Conservation (phyloP, 345 rosid species). For the Chamaenerion angustifolium region DNA sequence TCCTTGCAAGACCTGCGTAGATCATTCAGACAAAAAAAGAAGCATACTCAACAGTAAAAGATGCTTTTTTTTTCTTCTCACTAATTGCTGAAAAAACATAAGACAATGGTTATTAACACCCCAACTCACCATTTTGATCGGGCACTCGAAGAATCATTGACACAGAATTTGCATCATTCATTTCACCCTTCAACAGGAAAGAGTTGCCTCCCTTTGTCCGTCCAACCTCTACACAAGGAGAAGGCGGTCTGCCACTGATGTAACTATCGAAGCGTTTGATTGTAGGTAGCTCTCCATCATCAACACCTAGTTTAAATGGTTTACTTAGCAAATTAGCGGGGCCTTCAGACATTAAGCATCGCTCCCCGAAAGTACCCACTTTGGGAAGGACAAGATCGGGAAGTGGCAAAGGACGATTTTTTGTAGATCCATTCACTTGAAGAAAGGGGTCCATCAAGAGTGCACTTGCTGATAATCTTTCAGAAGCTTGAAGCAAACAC, state of each 20-base stretch:
- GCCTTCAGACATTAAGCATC: constrained; percentile 73
- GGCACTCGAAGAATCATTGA: constrained; percentile 66
- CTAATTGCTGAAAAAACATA: no score
- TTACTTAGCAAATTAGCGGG: constrained; percentile 29
- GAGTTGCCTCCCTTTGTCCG: constrained; percentile 47
- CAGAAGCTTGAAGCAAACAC: constrained; percentile 66
- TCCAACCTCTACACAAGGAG: constrained; percentile 41
- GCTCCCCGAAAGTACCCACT: constrained; percentile 49
- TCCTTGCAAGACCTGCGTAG: constrained; percentile 76
- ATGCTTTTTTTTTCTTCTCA: no score
- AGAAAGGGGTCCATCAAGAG: constrained; percentile 69
- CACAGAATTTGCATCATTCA: constrained; percentile 53
- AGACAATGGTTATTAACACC: no score
- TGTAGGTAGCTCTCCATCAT: constrained; percentile 41
- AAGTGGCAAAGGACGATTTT: constrained; percentile 36
- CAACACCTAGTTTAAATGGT: constrained; percentile 46
- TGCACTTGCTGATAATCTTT: constrained; percentile 67
- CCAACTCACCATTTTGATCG: constrained; percentile 44
- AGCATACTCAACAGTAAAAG: no score
- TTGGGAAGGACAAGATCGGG: constrained; percentile 58
- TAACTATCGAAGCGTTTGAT: constrained; percentile 29
- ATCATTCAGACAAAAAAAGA: constrained; percentile 6
- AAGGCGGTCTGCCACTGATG: constrained; percentile 10
- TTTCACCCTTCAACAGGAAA: constrained; percentile 55
- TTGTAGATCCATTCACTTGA: constrained; percentile 38